Base-by-base conservation (phyloP, 139 green algal genomes). In the Asterochloris sp. region DNA sequence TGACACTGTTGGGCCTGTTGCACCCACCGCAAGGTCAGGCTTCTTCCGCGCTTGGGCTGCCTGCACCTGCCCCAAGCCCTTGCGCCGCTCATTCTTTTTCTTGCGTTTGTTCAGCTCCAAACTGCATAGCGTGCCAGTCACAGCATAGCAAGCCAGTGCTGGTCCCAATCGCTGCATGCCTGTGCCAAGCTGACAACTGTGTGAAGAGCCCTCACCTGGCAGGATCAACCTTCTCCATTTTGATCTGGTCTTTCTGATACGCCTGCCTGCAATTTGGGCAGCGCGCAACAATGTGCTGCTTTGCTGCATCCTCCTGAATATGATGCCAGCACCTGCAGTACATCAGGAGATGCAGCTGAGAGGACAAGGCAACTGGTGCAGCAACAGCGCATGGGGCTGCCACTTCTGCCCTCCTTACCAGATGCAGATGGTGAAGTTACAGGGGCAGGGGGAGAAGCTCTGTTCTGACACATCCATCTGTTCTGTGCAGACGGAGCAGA, bases 381-480 rank as follows among this genome's bases (percentile, higher is more conserved):
- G 85, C 60, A 63, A 87, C 66, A 78, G 83, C 92, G 26, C 93
- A 89, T 69, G 92, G 92, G 19, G 62, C 81, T 9, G 92, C 92
- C 66, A 94, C 90, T 81, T 97, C 93, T 84, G 95, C 91, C n/a
- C 97, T 89, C 78, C 95, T 92, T 80, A 96, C 92, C 92, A 96
- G 69, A 96, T 82, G 83, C 92, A 96, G 74, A 94, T 90, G 24
- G 62, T 13, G 63, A 80, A 84, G 69, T 61, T 19, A 2, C 73
- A 81, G 24, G 19, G 11, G 83, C 77, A 76, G 10, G 82, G 69
- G 75, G 81, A 54, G 38, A 54, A 54, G 6, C 38, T 54, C 38
- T 54, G 38, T 6, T 54, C 38, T 10, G 38, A 10, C 38, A 54
- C 4, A 6, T 2, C 4, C 38, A 54, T 54, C 38, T 2, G 38